Conservation (phyloP, 139 green algal species). For the Medakamo hakoo region DNA sequence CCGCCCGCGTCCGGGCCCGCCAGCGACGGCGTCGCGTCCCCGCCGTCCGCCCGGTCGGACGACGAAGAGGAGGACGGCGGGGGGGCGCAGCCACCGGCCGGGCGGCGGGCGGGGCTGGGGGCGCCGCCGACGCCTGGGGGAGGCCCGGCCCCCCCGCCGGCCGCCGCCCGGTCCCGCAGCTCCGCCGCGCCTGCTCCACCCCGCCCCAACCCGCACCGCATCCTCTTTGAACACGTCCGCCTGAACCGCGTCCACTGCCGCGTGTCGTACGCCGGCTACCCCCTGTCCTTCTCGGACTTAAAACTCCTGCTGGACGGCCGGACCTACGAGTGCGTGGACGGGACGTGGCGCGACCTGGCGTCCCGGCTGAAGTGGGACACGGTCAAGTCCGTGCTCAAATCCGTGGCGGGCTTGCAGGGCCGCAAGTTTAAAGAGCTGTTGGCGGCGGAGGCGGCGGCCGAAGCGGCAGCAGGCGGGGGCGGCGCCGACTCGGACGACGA, state of each 20-base stretch:
- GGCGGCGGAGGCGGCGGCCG: too few relatives aligned
- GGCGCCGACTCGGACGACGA: constrained; percentile 1
- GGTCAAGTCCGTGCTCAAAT: constrained; percentile 44
- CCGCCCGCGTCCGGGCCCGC: neutral
- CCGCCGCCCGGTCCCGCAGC: too few relatives aligned
- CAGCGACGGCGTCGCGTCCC: neutral
- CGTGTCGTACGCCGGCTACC: constrained; percentile 46
- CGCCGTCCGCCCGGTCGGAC: constrained; percentile 20
- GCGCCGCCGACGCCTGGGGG: too few relatives aligned
- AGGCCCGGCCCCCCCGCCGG: neutral
- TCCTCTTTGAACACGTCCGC: constrained; percentile 53
- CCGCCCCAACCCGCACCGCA: constrained; percentile 13
- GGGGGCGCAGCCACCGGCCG: neutral
- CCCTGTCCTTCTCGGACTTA: constrained; percentile 36
- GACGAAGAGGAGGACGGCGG: neutral
- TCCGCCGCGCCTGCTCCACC: too few relatives aligned
- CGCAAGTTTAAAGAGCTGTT: constrained; percentile 47
- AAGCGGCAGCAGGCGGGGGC: too few relatives aligned
- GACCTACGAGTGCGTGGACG: constrained; percentile 52
- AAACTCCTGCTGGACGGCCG: constrained; percentile 52
- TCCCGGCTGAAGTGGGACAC: constrained; percentile 60
- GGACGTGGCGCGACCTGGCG: constrained; percentile 47
- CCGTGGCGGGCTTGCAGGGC: constrained; percentile 39
- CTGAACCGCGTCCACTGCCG: constrained; percentile 55
- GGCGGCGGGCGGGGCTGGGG: neutral